A percentile compares a stretch with the other conserved stretches of the same genome.
Evolutionary conservation across 352 stramenopile species (phyloP).

Genomic region (Paralagenidium karlingii): DNA sequence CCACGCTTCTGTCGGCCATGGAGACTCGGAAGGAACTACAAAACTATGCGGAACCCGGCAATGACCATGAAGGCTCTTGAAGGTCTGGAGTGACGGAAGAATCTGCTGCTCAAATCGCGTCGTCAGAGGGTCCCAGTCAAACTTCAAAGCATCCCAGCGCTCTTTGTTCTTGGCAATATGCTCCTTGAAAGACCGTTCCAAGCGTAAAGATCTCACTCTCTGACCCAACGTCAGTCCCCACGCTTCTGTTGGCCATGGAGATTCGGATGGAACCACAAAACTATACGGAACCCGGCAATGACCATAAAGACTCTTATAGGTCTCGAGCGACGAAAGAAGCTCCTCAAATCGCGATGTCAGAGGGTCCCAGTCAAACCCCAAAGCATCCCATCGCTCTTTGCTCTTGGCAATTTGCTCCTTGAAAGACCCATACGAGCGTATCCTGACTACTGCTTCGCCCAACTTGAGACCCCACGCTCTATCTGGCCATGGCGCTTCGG

Average conservation of each 20-base stretch:
- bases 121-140: slow-evolving; percentile 42
- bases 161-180: too few relatives aligned
- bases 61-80: slow-evolving; percentile 81
- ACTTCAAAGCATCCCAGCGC: too few relatives aligned
- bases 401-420: too few relatives aligned
- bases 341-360: too few relatives aligned
- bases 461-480: slow-evolving; percentile 7
- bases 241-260: slow-evolving; percentile 32
- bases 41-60: slow-evolving; percentile 86
- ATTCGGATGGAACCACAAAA: slow-evolving; percentile 40
- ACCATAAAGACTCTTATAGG: slow-evolving; percentile 55
- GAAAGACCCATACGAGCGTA: too few relatives aligned
- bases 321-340: too few relatives aligned
- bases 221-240: slow-evolving; percentile 73
- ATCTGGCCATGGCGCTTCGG: slow-evolving; percentile 11
- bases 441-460: too few relatives aligned
- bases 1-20: slow-evolving; percentile 10
- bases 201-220: too few relatives aligned
- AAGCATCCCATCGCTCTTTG: too few relatives aligned
- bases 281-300: slow-evolving; percentile 64
- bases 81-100: slow-evolving; percentile 57
- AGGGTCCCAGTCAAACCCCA: too few relatives aligned
- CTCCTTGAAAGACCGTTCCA: too few relatives aligned
- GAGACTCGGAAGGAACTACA: slow-evolving; percentile 44
- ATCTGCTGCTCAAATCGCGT: slow-evolving; percentile 60